Evolutionary conservation across 2,329 filamentous ascomycete species (phyloP), one percentile per base, ranked within the genome.

Genomic region (Apiospora marii): DNA sequence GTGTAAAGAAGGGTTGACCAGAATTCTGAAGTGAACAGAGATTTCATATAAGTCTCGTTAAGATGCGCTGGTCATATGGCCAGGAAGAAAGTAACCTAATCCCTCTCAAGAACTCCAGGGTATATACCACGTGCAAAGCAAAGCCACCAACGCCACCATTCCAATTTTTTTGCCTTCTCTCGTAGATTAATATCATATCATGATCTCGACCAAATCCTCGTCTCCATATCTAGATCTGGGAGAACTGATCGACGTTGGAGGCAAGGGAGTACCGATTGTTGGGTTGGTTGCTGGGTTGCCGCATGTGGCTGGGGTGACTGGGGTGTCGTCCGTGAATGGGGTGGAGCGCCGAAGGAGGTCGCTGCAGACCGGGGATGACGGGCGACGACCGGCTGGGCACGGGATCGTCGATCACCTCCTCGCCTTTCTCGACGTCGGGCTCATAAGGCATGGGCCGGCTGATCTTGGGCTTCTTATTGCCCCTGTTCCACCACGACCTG

Each of bases 331-430:
- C 58, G 58, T 64, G 58, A 4, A 64, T 64, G 34, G 58, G 58
- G 58, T 64, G 58, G 30, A 64, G 58, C 19, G 34, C 58, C 58
- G 58, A 68, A 48, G 87, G 85, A 0, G 90, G 90, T 14, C 90
- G 85, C 78, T 85, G 83, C 16, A 92, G 73, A 0, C 84, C 83
- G 1, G 89, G 89, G 30, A 86, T 82, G 74, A 92, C 88, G 1
- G 90, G 90, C 75, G 88, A 90, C 69, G 82, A 80, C 69, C 86
- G 84, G 73, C 82, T 79, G 10, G 81, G 79, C 69, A 75, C 76
- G 72, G 79, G 78, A 43, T 72, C 68, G 37, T 72, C 72, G 72
- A 75, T 74, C 34, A 76, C 74, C 27, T 67, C 74, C 24, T 67
- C 37, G 46, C 82, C 82, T 27, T 79, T 81, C 75, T 85, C 83